Evolutionary conservation across 2,329 filamentous ascomycete genomes (phyloP), one percentile per base, ranked within the genome.

Genomic region (Phyllosticta paracitricarpa): DNA sequence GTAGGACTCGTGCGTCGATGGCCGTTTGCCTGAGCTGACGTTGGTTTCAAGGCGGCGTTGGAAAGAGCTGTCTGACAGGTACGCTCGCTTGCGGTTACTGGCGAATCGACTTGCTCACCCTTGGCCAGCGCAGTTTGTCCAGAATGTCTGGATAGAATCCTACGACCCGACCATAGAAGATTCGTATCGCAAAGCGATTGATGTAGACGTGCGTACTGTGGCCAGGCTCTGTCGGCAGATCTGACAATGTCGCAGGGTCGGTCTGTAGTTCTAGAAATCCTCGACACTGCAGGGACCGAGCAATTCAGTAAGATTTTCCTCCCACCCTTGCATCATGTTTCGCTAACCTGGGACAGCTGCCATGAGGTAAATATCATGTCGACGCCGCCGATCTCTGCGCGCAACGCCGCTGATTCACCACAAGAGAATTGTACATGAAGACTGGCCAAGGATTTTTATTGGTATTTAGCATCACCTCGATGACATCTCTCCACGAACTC

Each of bases 51-150:
- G 89, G 91, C 77, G 91, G 91, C 73, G 91, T 96, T 71, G 91
- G 91, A 64, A 96, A 96, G 77, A 95, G 90, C 74, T 95, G 91
- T 80, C 80, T 96, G 68, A 96, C 91, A 75, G 89, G 90, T 94
- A 80, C 73, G 79, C 63, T 62, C 61, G 40, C 67, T 63, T 61
- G 57, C 63, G 54, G 22, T 59, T 63, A 48, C 33, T 10, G 22
- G 33, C 28, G 62, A 53, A 53, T 68, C 28, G 28, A 48, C 2
- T 54, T 17, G 24, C 51, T 33, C 54, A 61, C 40, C 48, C 6
- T 17, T 2, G 51, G 28, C 9, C 51, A 75, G 91, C 91, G 69
- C 91, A 96, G 80, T 96, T 95, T 70, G 91, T 96, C 58, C 90
- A 94, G 75, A 92, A 94, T 77, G 88, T 95, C 68, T 95, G 91